These are phyloP conservation scores for Nemophila menziesii DNA, from an alignment of 257 asterid genomes.

Conservation along the genomic window DNA sequence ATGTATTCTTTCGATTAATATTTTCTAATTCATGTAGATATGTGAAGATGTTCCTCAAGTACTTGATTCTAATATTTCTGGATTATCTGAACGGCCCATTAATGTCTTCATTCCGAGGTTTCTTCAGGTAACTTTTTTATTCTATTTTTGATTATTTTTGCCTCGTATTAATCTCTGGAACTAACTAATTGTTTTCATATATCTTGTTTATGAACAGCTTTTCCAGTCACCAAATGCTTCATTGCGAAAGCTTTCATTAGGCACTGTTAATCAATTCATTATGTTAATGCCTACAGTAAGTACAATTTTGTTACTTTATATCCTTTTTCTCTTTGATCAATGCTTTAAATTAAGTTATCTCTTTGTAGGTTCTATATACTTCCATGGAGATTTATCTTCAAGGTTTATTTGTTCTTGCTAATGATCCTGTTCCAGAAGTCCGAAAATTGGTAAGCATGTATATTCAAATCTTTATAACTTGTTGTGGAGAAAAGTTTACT, in stretches of 20 bases:
- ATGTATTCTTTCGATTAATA: no score
- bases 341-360: background rate
- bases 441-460: conserved; percentile 73
- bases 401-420: conserved; percentile 86
- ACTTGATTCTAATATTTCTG: conserved; percentile 71
- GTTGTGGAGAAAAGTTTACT: background rate
- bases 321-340: background rate
- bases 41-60: conserved; percentile 81
- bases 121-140: conserved; percentile 43
- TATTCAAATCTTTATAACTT: background rate
- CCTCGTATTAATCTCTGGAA: background rate
- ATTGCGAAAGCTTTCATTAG: conserved; percentile 70
- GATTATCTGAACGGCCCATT: conserved; percentile 79
- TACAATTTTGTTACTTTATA: conserved; percentile 1
- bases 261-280: conserved; percentile 82
- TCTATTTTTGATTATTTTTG: background rate
- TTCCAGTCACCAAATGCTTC: conserved; percentile 77
- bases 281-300: conserved; percentile 95
- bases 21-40: conserved; percentile 30
- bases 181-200: conserved; percentile 3
- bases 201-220: conserved; percentile 39
- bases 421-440: conserved; percentile 70
- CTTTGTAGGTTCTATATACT: conserved; percentile 44
- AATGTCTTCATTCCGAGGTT: conserved; percentile 77
- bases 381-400: conserved; percentile 84